Evolutionary conservation across 495 filamentous ascomycete genomes (phyloP).

Genomic region (Aspergillus taichungensis): DNA sequence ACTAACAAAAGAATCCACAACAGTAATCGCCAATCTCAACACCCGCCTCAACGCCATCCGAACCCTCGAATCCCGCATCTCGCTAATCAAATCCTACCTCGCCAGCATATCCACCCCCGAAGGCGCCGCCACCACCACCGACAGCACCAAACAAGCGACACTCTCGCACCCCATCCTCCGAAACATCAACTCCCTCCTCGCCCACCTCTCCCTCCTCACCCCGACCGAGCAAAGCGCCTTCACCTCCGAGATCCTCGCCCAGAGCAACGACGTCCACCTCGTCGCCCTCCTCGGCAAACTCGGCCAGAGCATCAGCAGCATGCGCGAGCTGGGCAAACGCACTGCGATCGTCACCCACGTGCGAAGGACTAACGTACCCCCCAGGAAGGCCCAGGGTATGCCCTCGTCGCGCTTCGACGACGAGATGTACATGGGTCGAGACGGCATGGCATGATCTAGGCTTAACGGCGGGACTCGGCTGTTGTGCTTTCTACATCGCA

Average conservation of each 20-base stretch:
- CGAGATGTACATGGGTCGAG: slow-evolving; percentile 13
- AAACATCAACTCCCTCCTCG: slow-evolving; percentile 48
- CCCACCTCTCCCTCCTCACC: slow-evolving; percentile 45
- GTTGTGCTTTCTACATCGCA: no score
- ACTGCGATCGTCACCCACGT: slow-evolving; percentile 52
- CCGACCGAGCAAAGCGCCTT: slow-evolving; percentile 46
- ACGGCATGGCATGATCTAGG: slow-evolving; percentile 4
- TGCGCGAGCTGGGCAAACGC: slow-evolving; percentile 64
- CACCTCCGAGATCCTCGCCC: slow-evolving; percentile 54
- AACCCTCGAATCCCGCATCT: slow-evolving; percentile 80
- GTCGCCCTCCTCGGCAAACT: slow-evolving; percentile 62
- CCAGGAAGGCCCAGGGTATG: slow-evolving; percentile 20
- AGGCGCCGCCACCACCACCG: slow-evolving; percentile 28
- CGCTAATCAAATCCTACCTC: slow-evolving; percentile 74
- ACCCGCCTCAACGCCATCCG: slow-evolving; percentile 86
- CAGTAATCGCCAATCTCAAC: slow-evolving; percentile 62
- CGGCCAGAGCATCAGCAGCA: slow-evolving; percentile 54
- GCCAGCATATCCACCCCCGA: slow-evolving; percentile 58
- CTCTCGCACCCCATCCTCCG: slow-evolving; percentile 44
- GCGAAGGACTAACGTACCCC: slow-evolving; percentile 15
- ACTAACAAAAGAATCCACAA: slow-evolving; percentile 7
- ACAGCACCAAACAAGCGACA: slow-evolving; percentile 8
- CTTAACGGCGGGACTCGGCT: background rate
- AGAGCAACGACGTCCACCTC: slow-evolving; percentile 71
- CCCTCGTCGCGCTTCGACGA: slow-evolving; percentile 20